Base-by-base conservation (phyloP, 1,284 basidiomycete species). In the Trichosporon sp. region DNA sequence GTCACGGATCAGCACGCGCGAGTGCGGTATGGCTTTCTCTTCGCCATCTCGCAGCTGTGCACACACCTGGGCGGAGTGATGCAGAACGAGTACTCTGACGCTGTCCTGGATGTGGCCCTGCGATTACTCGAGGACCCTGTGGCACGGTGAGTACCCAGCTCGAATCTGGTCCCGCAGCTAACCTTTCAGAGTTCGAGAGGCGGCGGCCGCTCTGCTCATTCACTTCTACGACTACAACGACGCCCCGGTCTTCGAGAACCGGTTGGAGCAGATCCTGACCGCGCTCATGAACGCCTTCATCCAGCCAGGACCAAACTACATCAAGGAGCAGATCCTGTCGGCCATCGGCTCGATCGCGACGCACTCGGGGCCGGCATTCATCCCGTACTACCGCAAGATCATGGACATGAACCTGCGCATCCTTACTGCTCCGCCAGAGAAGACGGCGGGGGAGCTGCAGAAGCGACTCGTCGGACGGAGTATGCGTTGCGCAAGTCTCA, bases 141-240 rank as follows among this genome's bases (percentile, higher is more conserved):
- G 77, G 86, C 91, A 63, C 84, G 91, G 92, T 92, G 75, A 65
- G 85, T 78, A 2, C 12, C 11, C 43, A 3, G 26, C 10, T 26
- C 19, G 7, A 19, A 2, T 3, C 19, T n/a, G 11, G 26, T 32
- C 14, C 14, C 10, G 12, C 26, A 54, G 19, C 51, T 54, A 16
- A 21, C 40, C 8, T 14, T 1, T 37, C 76, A 92, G 92, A 37
- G 92, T 94, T 0, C 91, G 92, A 73, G 87, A 91, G 0, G 93
- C 94, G 76, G 91, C 92, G 0, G 91, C 92, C 0, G 90, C 92
- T 0, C 91, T 91, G 0, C 86, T 94, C n/a, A 92, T 93, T 78
- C 94, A 94, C 81, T 94, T 94, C 83, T 94, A 91, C 81, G 91
- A 93, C 79, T 91, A 91, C 48, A 90, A 91, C 38, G 90, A 89